Conservation (phyloP, 2,329 filamentous ascomycete species). For the Hortaea werneckii region DNA sequence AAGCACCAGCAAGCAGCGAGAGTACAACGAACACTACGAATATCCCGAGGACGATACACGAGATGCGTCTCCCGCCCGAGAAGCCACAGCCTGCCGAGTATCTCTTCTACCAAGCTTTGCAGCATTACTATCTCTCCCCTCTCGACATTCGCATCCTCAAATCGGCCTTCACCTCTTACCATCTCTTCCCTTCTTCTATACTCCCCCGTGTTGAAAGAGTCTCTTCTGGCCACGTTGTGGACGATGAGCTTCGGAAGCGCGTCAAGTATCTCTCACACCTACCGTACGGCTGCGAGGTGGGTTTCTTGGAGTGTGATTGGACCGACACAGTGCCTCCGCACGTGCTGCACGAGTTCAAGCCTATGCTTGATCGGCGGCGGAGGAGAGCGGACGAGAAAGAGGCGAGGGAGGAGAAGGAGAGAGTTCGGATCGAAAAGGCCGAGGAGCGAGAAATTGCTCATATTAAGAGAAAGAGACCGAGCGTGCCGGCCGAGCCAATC, state of each 20-base stretch:
- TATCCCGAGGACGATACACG: conserved; percentile 34
- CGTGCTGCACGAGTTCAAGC: conserved; percentile 63
- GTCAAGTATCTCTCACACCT: conserved; percentile 82
- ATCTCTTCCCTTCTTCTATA: conserved; percentile 72
- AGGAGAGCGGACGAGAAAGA: conserved; percentile 76
- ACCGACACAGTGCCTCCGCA: conserved; percentile 73
- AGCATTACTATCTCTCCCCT: conserved; percentile 81
- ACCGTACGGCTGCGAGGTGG: conserved; percentile 82
- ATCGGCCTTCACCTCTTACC: conserved; percentile 74
- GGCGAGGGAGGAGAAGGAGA: conserved; percentile 74
- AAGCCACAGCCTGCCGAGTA: conserved; percentile 48
- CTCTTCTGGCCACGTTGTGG: conserved; percentile 76
- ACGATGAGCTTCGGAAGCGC: conserved; percentile 72
- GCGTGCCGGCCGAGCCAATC: conserved; percentile 35
- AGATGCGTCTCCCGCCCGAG: conserved; percentile 35
- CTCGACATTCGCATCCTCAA: conserved; percentile 89
- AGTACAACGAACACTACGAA: conserved; percentile 5
- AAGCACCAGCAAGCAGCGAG: neutral
- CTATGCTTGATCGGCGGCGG: conserved; percentile 65
- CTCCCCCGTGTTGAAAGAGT: conserved; percentile 82
- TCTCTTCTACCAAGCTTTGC: conserved; percentile 78
- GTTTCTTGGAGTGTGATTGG: conserved; percentile 90
- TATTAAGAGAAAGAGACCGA: conserved; percentile 51
- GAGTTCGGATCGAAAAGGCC: conserved; percentile 68
- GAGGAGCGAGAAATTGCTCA: conserved; percentile 62